Evolutionary conservation across 352 stramenopile species (phyloP).

Genomic region (Phytophthora pini): DNA sequence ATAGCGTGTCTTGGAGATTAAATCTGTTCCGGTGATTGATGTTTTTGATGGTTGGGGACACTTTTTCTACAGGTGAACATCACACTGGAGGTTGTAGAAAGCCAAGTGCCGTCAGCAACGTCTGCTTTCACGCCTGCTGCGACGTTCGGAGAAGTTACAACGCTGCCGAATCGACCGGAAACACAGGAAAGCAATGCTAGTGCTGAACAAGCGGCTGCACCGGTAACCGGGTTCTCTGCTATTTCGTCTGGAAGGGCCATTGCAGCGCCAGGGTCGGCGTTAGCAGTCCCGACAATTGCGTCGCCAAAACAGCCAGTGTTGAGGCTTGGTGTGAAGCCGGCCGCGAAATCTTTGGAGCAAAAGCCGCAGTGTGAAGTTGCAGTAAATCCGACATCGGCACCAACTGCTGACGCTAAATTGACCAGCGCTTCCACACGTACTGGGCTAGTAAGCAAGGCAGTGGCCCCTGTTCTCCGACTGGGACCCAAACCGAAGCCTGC

Average conservation of each 20-base stretch:
- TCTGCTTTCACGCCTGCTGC: conserved; percentile 12
- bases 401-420: conserved; percentile 18
- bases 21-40: not conserved
- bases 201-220: not conserved
- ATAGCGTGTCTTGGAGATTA: too few relatives aligned
- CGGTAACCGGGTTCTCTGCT: conserved; percentile 13
- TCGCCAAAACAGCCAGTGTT: conserved; percentile 18
- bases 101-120: not conserved
- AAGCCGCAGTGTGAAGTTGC: not conserved
- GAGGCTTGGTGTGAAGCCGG: conserved; percentile 19
- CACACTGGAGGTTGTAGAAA: conserved; percentile 35
- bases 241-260: conserved; percentile 37
- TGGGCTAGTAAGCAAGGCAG: conserved; percentile 16
- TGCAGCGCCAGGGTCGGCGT: conserved; percentile 37
- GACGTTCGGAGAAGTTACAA: conserved; percentile 7
- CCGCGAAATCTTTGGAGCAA: conserved; percentile 23
- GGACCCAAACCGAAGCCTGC: conserved; percentile 14
- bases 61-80: conserved; percentile 26
- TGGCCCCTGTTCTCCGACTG: conserved; percentile 17
- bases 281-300: conserved; percentile 22
- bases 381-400: conserved; percentile 1
- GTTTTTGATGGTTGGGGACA: conserved; percentile 3
- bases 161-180: conserved; percentile 1
- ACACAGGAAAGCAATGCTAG: not conserved
- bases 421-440: not conserved